phyloP scores from a whole-genome alignment of 441 rosid species.

The Dalechampia spathulata region DNA sequence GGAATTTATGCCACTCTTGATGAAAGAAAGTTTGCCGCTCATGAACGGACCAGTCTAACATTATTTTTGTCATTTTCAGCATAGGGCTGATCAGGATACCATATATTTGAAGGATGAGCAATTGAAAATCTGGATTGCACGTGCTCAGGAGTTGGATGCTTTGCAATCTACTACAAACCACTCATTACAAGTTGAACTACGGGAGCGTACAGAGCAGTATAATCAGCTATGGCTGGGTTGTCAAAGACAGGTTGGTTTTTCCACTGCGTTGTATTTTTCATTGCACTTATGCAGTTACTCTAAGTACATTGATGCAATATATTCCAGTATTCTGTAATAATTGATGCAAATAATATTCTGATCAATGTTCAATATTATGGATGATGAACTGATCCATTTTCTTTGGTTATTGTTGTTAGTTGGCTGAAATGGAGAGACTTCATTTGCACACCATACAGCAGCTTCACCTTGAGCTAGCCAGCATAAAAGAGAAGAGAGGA shows the following conservation, averaged over 20 bases:
- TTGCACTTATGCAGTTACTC: background rate
- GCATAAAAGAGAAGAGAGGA: slow-evolving; percentile 62
- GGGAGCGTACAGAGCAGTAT: slow-evolving; percentile 84
- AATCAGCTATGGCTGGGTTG: slow-evolving; percentile 90
- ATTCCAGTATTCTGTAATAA: background rate
- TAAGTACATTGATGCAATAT: background rate
- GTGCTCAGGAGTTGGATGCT: slow-evolving; percentile 83
- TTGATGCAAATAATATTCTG: background rate
- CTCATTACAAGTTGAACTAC: slow-evolving; percentile 71
- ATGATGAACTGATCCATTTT: slow-evolving; percentile 13
- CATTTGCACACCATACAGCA: slow-evolving; percentile 83
- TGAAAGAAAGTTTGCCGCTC: background rate
- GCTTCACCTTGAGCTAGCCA: slow-evolving; percentile 78
- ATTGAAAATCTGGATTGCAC: slow-evolving; percentile 74
- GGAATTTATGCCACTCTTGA: no score
- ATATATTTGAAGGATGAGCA: slow-evolving; percentile 83
- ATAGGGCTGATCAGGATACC: slow-evolving; percentile 88
- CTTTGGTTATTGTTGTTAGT: slow-evolving; percentile 36
- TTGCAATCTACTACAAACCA: slow-evolving; percentile 71
- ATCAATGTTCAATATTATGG: background rate
- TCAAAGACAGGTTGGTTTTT: slow-evolving; percentile 82
- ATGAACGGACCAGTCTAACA: slow-evolving; percentile 14
- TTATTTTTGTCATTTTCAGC: slow-evolving; percentile 44
- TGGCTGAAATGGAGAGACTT: slow-evolving; percentile 85
- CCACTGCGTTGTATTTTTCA: background rate